Evolutionary conservation across 495 filamentous ascomycete genomes (phyloP), one percentile per base, ranked within the genome.

Genomic region (Podospora conica): DNA sequence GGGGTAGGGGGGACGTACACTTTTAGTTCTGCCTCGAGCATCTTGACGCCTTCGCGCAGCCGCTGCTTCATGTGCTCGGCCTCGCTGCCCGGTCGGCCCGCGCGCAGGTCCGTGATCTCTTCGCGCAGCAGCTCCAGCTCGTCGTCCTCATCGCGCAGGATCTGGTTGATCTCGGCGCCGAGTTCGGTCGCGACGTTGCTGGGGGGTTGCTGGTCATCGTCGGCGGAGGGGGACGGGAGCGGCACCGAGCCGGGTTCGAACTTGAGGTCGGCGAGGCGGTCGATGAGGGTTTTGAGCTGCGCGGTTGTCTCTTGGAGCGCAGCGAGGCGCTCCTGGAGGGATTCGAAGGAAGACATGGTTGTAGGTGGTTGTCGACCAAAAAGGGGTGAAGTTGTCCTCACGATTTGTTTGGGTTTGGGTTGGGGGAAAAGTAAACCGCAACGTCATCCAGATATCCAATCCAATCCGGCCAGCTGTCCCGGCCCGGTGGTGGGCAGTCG

Each of bases 71-170:
- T 86, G 64, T 81, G 65, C 76, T 81, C 67, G 81, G 83, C 69
- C 15, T 77, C 75, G 53, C 73, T 80, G 23, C 81, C 83, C 0
- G 79, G 60, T 1, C 74, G 74, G 28, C 76, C 81, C 25, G 71
- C 59, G 24, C 80, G 81, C 60, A 92, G 74, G 68, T 90, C 91
- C 63, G 87, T 85, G 55, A 93, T 86, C 61, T 96, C 92, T 67
- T 92, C 90, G 24, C 83, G 82, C 62, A 98, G 69, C 12, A 95
- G 75, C 73, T 96, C 94, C 58, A 97, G 83, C 64, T 96, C 91
- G 33, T 93, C 87, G 74, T 97, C 92, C 58, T 91, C 86, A 63
- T 95, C 91, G 71, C 91, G 90, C 58, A 98, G 78, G 61, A 83
- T 82, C 68, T 91, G 85, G 70, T 91, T 91, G 64, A 97, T 97